Evolutionary conservation across 495 filamentous ascomycete genomes (phyloP), one percentile per base, ranked within the genome.

Genomic region (Saxophila tyrrhenica): DNA sequence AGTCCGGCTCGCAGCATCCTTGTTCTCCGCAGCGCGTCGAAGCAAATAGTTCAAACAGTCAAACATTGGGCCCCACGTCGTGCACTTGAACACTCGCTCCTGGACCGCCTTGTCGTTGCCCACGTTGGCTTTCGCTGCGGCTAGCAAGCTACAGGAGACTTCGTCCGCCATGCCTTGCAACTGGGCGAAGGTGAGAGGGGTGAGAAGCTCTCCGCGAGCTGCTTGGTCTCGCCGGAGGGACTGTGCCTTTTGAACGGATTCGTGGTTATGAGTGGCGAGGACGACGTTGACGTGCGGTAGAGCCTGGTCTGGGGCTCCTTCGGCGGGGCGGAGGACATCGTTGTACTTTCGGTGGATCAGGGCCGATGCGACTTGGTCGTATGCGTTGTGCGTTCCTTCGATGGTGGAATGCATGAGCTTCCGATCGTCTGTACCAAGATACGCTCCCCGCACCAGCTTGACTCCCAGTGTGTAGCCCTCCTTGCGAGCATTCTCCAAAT

Each of bases 101-200:
- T 22, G 61, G 39, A 48, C 51, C 13, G 43, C 58, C 43, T 64
- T 60, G 53, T 73, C 63, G 29, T 52, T 48, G 32, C 32, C 53
- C 42, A 42, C 45, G 25, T 38, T 38, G 7, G 51, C 55, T 57
- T 62, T 51, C 55, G 75, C 69, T 2, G 75, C 77, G 56, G 80
- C 67, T 22, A 95, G 78, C 16, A 96, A 71, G 62, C 87, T 84
- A 58, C 86, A 86, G 69, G 83, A 87, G 20, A 98, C 81, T 62
- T 98, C 92, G 57, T 98, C 92, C 16, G 92, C 92, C 92, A 96
- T 96, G 20, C 92, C 92, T 75, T 91, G 85, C 7, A 98, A 77
- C 69, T 98, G 92, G 5, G 86, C 91, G 68, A 89, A 95, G 24
- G 80, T 80, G 16, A 95, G 73, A 21, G 85, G 77, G 3, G 79